Conservation (phyloP, 805 yeast species). For the Zygosaccharomyces bisporus region DNA sequence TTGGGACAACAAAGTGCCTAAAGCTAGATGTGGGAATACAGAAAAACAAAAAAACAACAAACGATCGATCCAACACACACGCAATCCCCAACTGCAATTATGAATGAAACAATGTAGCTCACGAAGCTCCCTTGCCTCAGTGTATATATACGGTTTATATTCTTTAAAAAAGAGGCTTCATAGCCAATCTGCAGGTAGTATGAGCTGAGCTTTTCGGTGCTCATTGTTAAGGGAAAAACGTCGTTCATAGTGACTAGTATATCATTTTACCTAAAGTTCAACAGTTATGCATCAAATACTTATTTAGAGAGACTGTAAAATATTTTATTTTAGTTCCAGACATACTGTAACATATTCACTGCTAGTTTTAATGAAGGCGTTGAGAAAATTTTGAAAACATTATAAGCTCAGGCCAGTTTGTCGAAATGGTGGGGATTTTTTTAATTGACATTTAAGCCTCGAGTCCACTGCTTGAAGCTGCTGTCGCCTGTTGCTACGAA, state of each 20-base stretch:
- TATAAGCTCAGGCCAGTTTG: too few relatives aligned
- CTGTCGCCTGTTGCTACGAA: too few relatives aligned
- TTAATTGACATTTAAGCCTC: too few relatives aligned
- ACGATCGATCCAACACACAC: not conserved
- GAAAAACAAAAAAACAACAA: not conserved
- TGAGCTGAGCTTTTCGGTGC: not conserved
- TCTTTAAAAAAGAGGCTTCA: not conserved
- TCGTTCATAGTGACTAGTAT: not conserved
- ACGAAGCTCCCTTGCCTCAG: not conserved
- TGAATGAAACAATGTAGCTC: not conserved
- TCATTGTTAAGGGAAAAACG: not conserved
- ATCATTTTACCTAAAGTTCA: too few relatives aligned
- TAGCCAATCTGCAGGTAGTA: not conserved
- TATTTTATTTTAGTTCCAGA: too few relatives aligned
- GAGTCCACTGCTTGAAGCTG: too few relatives aligned
- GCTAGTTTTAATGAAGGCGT: too few relatives aligned
- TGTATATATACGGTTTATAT: not conserved
- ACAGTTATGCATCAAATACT: too few relatives aligned
- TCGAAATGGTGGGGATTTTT: too few relatives aligned
- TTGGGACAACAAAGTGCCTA: not conserved
- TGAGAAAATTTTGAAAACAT: too few relatives aligned
- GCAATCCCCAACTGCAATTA: not conserved
- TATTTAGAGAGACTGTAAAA: too few relatives aligned
- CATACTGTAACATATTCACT: too few relatives aligned
- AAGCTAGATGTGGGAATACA: not conserved